Conservation (phyloP, 495 filamentous ascomycete genomes). For the Immersiella caudata region DNA sequence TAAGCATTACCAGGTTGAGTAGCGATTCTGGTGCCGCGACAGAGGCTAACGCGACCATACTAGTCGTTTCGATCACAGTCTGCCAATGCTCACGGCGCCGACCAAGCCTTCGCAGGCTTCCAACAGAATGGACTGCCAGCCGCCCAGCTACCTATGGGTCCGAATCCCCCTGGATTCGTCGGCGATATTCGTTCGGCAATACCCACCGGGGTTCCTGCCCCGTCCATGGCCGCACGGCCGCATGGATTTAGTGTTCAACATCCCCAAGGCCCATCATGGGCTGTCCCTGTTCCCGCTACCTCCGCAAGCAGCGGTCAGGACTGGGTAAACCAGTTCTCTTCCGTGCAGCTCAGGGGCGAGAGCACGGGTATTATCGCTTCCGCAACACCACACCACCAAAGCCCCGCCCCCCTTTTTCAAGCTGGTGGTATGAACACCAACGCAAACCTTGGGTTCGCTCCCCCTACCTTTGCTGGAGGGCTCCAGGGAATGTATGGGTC, state of each 20-base stretch:
- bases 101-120: slow-evolving; percentile 28
- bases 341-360: slow-evolving; percentile 26
- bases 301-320: not conserved
- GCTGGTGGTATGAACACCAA: not conserved
- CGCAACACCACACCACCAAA: slow-evolving; percentile 12
- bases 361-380: not conserved
- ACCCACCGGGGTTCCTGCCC: not conserved
- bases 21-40: not conserved
- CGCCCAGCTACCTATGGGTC: slow-evolving; percentile 16
- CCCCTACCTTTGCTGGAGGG: not conserved
- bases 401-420: not conserved
- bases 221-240: not conserved
- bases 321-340: slow-evolving; percentile 36
- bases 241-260: slow-evolving; percentile 6
- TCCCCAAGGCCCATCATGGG: not conserved
- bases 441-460: not conserved
- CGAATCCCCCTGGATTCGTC: slow-evolving; percentile 13
- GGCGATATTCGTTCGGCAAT: not conserved
- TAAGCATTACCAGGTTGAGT: slow-evolving; percentile 15
- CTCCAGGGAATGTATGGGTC: not conserved
- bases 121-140: slow-evolving; percentile 28
- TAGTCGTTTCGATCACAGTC: slow-evolving; percentile 39
- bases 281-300: not conserved
- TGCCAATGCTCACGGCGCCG: slow-evolving; percentile 19
- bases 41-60: not conserved